Evolutionary conservation across 2,329 filamentous ascomycete genomes (phyloP), one percentile per base, ranked within the genome.

Genomic region (Ceratocystis alfenasii): DNA sequence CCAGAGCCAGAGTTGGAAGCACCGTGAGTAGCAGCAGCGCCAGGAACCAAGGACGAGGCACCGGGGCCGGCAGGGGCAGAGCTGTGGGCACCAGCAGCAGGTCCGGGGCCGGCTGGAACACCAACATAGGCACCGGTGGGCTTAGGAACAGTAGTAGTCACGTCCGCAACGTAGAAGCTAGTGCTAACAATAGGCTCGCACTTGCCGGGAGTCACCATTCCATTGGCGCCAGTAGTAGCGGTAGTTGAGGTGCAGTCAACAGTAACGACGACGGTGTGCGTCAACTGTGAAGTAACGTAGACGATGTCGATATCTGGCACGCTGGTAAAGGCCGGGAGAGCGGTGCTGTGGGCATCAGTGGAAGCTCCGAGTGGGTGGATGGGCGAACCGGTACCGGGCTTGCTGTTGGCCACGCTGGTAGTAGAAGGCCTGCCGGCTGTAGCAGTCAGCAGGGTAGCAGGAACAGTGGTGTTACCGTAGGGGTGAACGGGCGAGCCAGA

Each of bases 201-300:
- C 50, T 55, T 55, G 50, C 20, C 22, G 20, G 22, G 50, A 25
- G 50, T 55, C 8, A 25, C 20, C 20, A 55, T 25, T 20, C 50
- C 50, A 28, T 55, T 5, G 5, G 50, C 5, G 15, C 50, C 50
- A 25, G 50, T 59, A 25, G 46, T 48, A 25, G 62, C 33, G 22
- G 60, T 63, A 61, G 55, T 60, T 20, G 55, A 28, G 36, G 62
- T 67, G 62, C 53, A 45, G 55, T 45, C 57, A 30, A 63, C 57
- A n/a, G 46, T 63, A 15, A 48, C 57, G 46, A 62, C 60, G 3
- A 62, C 33, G 20, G 65, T 64, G 36, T 10, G 30, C 5, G 53
- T 36, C 20, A 41, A 20, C 36, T 65, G 41, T n/a, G 20, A 62
- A 15, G 50, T 55, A 25, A 55, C 50, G 7, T 55, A 30, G 22